Evolutionary conservation across 1,284 basidiomycete genomes (phyloP), one percentile per base, ranked within the genome.

Genomic region (Baeospora myosura): DNA sequence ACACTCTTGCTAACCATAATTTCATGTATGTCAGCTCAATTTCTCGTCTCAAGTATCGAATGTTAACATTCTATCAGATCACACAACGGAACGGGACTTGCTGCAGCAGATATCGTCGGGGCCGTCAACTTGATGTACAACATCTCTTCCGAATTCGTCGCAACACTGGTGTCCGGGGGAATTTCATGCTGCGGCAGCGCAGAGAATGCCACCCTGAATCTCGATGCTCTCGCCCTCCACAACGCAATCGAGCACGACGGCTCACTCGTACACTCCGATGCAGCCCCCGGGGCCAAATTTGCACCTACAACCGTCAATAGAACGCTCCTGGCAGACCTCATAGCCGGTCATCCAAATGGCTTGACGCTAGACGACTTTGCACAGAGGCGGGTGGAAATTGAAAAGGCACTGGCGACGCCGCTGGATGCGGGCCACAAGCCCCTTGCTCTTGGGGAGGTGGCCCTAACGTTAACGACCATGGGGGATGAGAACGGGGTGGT

Each of bases 391-490:
- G 53, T 58, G 7, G 53, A 56, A 34, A 46, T 62, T 4, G 62
- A 67, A 38, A 46, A 35, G 2, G 55, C 55, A 21, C 52, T 49
- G 2, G 45, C 40, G 2, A 40, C 44, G 4, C 61, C 58, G 0
- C 49, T 74, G 29, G 56, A 61, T 43, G 36, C 36, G 18, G 17
- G 64, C 10, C 70, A 72, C 43, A 45, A 58, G 7, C 56, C 62
- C 43, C 64, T 76, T 42, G 64, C 71, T 5, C 59, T 63, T 11
- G 74, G 74, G 12, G 74, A 77, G 49, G 24, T 30, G 11, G 47
- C 39, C 16, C 51, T 41, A 30, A 39, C 46, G 17, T 47, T 32
- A 43, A 26, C 42, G 5, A 17, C 40, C 3, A 43, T 48, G 47
- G 24, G 26, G 25, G 37, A 45, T 30, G 12, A 17, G 5, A 33